These are phyloP conservation scores for Teratosphaeria gauchensis DNA, from an alignment of 2,329 filamentous ascomycete species.

Conservation along the genomic window DNA sequence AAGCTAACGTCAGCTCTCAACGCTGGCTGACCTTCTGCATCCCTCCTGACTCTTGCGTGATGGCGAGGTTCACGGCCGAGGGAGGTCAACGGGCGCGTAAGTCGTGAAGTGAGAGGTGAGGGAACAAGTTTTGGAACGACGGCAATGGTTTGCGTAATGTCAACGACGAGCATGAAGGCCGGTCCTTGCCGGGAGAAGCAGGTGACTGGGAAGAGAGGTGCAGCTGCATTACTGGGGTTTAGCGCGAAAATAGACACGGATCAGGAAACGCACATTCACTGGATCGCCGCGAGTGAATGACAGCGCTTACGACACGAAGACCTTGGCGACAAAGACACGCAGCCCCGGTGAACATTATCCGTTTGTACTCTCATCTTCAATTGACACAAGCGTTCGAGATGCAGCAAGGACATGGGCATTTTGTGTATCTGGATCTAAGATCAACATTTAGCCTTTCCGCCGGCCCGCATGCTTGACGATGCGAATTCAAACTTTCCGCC, in stretches of 20 bases:
- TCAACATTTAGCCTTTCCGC: background rate
- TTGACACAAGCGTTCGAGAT: background rate
- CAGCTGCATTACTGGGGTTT: background rate
- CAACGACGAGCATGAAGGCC: background rate
- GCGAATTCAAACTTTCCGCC: background rate
- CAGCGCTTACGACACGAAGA: background rate
- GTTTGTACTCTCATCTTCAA: background rate
- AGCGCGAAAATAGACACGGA: background rate
- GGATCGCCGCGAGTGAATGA: background rate
- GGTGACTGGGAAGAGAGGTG: background rate
- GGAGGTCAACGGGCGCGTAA: background rate
- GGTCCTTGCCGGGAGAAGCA: background rate
- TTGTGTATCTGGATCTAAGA: background rate
- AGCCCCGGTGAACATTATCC: background rate
- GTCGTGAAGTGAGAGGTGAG: background rate
- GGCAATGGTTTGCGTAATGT: background rate
- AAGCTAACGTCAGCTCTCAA: background rate
- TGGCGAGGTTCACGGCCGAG: background rate
- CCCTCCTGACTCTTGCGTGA: background rate
- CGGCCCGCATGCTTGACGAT: background rate
- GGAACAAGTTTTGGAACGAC: background rate
- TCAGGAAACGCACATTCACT: background rate
- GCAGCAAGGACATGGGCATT: background rate
- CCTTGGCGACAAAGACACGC: background rate
- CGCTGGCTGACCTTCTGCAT: background rate